Conservation (phyloP, 148 eudicot species). For the Amaranthus hypochondriacus region DNA sequence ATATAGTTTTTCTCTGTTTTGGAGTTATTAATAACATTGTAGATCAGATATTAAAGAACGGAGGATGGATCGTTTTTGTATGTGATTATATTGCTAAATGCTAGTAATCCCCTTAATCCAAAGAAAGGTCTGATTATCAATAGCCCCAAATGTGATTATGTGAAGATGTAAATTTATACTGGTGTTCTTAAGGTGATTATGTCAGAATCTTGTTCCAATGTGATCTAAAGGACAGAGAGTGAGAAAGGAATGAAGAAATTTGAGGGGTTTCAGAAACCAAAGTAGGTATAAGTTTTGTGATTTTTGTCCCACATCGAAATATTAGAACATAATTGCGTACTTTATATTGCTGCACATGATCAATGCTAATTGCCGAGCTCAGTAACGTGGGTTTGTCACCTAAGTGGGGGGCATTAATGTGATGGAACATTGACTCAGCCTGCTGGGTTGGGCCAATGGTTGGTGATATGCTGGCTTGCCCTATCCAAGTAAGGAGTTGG, state of each 20-base stretch:
- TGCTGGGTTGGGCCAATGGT: neutral
- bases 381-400: conserved; percentile 15
- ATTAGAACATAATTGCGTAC: neutral
- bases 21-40: conserved; percentile 18
- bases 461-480: conserved; percentile 2
- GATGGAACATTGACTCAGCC: neutral
- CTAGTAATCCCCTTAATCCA: conserved; percentile 47
- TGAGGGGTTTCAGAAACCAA: neutral
- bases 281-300: neutral
- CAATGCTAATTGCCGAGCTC: neutral
- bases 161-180: conserved; percentile 32
- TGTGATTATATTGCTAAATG: conserved; percentile 65
- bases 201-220: neutral
- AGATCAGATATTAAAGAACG: conserved; percentile 61
- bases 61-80: conserved; percentile 69
- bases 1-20: too few relatives aligned
- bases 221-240: neutral
- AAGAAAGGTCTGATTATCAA: conserved; percentile 78
- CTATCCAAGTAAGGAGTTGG: conserved; percentile 15
- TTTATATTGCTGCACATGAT: neutral
- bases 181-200: conserved; percentile 46
- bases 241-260: too few relatives aligned
- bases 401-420: neutral
- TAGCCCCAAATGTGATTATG: conserved; percentile 38
- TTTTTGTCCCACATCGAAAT: neutral